Percentiles rank a stretch among this genome's conserved stretches.
Conservation (phyloP, 306 rosid genomes). For the Fagus crenata region DNA sequence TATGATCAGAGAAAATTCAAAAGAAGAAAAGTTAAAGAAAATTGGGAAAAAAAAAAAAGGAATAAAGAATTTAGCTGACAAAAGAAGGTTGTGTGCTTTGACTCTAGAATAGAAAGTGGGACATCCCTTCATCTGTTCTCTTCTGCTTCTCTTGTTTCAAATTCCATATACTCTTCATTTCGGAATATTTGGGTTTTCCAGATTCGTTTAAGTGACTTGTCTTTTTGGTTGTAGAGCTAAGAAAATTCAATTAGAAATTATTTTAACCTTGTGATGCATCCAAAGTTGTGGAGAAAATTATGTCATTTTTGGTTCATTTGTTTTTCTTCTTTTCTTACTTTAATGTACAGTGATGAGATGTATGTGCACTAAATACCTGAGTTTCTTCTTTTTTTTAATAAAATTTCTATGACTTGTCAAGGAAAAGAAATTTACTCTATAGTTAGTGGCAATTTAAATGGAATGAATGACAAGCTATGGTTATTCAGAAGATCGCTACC, state of each 20-base stretch:
- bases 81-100: not conserved
- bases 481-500: not conserved
- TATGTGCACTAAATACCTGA: not conserved
- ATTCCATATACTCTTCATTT: not conserved
- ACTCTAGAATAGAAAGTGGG: not conserved
- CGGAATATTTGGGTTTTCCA: not conserved
- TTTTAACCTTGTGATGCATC: not conserved
- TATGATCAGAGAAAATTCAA: not conserved
- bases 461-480: not conserved
- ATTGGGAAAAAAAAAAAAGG: too few relatives aligned
- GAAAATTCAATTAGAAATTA: not conserved
- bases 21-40: not conserved
- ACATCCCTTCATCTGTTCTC: not conserved
- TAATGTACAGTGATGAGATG: not conserved
- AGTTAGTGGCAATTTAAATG: not conserved
- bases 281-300: not conserved
- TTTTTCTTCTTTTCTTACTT: constrained; percentile 4
- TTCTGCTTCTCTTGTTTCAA: constrained; percentile 6
- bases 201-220: not conserved
- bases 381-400: too few relatives aligned
- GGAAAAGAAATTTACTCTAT: not conserved
- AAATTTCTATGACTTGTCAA: too few relatives aligned
- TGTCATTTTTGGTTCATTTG: constrained; percentile 4
- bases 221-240: not conserved
- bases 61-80: not conserved